Evolutionary conservation across 345 rosid genomes (phyloP).

Genomic region (Eutrema heterophyllum): DNA sequence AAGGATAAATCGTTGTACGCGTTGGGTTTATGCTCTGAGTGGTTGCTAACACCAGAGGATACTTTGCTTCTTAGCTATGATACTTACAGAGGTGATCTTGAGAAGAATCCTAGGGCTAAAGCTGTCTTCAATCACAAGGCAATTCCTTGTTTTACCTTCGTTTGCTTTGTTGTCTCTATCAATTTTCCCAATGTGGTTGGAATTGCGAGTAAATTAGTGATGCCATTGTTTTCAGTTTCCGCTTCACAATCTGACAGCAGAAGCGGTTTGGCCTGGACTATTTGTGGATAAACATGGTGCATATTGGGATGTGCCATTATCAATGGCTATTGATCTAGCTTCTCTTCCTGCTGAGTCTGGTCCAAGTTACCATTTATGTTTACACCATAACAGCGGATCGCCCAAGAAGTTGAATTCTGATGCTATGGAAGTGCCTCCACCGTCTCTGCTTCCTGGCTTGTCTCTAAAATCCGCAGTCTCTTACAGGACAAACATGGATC

Average conservation of each 20-base stretch:
- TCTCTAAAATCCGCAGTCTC: conserved; percentile 59
- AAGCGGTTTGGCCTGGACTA: conserved; percentile 74
- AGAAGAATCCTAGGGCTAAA: conserved; percentile 51
- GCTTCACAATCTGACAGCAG: conserved; percentile 54
- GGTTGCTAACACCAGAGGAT: conserved; percentile 60
- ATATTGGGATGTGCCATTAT: conserved; percentile 86
- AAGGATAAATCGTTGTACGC: conserved; percentile 73
- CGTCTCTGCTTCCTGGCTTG: conserved; percentile 62
- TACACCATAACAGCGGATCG: conserved; percentile 54
- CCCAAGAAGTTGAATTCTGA: conserved; percentile 43
- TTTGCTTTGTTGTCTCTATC: not conserved
- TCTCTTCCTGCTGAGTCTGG: conserved; percentile 67
- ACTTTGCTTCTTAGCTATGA: conserved; percentile 59
- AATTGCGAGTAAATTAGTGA: not conserved
- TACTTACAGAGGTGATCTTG: conserved; percentile 36
- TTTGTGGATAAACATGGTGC: conserved; percentile 56
- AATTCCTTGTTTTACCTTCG: not conserved
- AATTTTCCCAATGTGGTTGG: not conserved
- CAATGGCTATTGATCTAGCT: conserved; percentile 61
- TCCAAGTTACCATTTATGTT: conserved; percentile 56
- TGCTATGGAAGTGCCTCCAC: conserved; percentile 37
- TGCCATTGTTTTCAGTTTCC: conserved; percentile 51
- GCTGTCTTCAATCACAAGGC: conserved; percentile 72
- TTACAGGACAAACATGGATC: conserved; percentile 54
- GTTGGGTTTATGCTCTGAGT: conserved; percentile 66